These are phyloP conservation scores for Eremochloa ophiuroides DNA, from an alignment of 176 grass and related monocot genomes.

Conservation along the genomic window DNA sequence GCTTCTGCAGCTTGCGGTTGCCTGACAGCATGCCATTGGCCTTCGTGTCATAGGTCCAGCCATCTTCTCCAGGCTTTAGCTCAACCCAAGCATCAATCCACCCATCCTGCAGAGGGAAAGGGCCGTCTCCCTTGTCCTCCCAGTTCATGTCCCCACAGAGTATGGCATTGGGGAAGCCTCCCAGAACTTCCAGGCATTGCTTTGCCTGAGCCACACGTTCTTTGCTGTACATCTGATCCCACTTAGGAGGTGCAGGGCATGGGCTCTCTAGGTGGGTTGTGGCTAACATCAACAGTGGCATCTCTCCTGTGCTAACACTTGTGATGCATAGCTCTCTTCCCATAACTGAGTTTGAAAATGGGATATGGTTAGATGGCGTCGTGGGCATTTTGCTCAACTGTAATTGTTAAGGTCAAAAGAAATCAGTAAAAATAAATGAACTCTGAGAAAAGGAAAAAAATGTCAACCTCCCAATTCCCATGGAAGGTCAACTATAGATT, in stretches of 20 bases:
- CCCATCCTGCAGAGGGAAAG: constrained; percentile 40
- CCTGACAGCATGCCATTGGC: constrained; percentile 58
- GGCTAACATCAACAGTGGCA: constrained; percentile 34
- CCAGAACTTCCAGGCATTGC: constrained; percentile 45
- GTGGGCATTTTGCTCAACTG: too few relatives aligned
- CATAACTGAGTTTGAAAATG: too few relatives aligned
- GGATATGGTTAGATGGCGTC: too few relatives aligned
- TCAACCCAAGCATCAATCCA: constrained; percentile 76
- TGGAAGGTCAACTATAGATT: too few relatives aligned
- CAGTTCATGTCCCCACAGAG: constrained; percentile 92
- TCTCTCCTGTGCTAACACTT: constrained; percentile 15
- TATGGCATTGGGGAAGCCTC: constrained; percentile 42
- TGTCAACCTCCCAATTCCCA: too few relatives aligned
- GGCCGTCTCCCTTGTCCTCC: constrained; percentile 52
- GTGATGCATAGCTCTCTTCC: constrained; percentile 62
- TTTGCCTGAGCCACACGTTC: constrained; percentile 65
- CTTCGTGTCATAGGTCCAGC: constrained; percentile 85
- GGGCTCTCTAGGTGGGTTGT: constrained; percentile 89
- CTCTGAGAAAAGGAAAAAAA: too few relatives aligned
- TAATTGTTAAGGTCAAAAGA: too few relatives aligned
- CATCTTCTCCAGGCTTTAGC: constrained; percentile 55
- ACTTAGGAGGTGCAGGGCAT: constrained; percentile 67
- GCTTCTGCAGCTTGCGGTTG: constrained; percentile 70
- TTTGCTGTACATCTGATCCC: constrained; percentile 88
- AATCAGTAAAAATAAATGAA: too few relatives aligned